phyloP scores from a whole-genome alignment of 331 rosid species.

The Pyracantha coccinea region DNA sequence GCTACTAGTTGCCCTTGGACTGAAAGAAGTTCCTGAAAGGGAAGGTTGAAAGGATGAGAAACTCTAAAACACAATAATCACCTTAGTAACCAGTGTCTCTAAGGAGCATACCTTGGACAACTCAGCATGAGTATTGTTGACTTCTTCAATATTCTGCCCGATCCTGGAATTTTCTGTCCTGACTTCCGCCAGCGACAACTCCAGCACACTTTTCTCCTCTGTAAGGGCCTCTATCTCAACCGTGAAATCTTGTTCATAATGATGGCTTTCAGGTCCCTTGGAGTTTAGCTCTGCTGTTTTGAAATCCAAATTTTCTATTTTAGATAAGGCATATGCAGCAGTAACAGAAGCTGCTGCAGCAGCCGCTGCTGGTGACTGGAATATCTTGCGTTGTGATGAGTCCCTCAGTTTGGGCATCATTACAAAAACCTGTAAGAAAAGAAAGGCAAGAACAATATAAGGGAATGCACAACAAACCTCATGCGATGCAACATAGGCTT shows the following conservation, averaged over 20 bases:
- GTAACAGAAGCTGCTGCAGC: constrained; percentile 97
- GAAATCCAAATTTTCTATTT: constrained; percentile 63
- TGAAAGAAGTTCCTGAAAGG: constrained; percentile 76
- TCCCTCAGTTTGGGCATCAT: constrained; percentile 74
- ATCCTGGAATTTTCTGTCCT: constrained; percentile 57
- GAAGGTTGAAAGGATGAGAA: constrained; percentile 17
- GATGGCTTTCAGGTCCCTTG: constrained; percentile 31
- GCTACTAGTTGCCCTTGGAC: constrained; percentile 86
- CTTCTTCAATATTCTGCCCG: constrained; percentile 52
- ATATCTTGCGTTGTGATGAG: constrained; percentile 62
- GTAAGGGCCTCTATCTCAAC: constrained; percentile 42
- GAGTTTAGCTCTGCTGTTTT: constrained; percentile 30
- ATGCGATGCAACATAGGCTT: too few relatives aligned
- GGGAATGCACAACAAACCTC: neutral
- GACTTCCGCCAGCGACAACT: constrained; percentile 52
- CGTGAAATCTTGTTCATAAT: constrained; percentile 20
- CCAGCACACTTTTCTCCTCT: constrained; percentile 52
- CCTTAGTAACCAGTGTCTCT: constrained; percentile 1
- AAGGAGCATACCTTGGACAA: constrained; percentile 64
- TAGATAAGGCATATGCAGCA: constrained; percentile 88
- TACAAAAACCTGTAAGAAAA: constrained; percentile 55
- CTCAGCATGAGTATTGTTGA: constrained; percentile 67
- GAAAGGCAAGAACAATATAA: constrained; percentile 18
- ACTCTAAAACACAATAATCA: neutral
- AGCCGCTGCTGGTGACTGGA: constrained; percentile 94